Evolutionary conservation across 345 rosid genomes (phyloP).

Genomic region (Toxicodendron radicans): DNA sequence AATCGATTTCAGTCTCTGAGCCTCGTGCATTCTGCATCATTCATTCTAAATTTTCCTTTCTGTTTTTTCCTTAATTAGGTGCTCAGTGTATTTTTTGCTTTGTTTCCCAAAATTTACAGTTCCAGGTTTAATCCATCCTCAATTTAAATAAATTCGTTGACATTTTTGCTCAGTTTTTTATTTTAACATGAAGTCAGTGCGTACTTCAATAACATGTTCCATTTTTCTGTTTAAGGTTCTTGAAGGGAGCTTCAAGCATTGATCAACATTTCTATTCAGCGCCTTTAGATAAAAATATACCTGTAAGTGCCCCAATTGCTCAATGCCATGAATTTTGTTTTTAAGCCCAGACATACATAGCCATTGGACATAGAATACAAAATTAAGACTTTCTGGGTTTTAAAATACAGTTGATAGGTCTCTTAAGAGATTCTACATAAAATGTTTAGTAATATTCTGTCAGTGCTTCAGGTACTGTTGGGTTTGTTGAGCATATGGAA

Average conservation of each 20-base stretch:
- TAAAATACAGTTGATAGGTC: background rate
- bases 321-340: conserved; percentile 10
- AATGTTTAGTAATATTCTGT: conserved; percentile 3
- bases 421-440: background rate
- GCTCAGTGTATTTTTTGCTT: background rate
- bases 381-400: background rate
- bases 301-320: conserved; percentile 51
- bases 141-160: background rate
- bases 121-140: conserved; percentile 3
- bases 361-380: background rate
- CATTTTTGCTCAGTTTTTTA: background rate
- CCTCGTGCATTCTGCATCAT: background rate
- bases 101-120: background rate
- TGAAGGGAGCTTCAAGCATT: conserved; percentile 88
- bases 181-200: conserved; percentile 8
- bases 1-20: background rate
- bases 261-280: conserved; percentile 80
- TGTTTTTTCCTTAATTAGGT: background rate
- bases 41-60: background rate
- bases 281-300: conserved; percentile 78
- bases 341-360: background rate
- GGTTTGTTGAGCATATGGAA: conserved; percentile 95
- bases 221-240: conserved; percentile 52
- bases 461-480: conserved; percentile 73
- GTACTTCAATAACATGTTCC: conserved; percentile 5